Evolutionary conservation across 2,329 filamentous ascomycete genomes (phyloP).

Genomic region (Scytalidium lignicola): DNA sequence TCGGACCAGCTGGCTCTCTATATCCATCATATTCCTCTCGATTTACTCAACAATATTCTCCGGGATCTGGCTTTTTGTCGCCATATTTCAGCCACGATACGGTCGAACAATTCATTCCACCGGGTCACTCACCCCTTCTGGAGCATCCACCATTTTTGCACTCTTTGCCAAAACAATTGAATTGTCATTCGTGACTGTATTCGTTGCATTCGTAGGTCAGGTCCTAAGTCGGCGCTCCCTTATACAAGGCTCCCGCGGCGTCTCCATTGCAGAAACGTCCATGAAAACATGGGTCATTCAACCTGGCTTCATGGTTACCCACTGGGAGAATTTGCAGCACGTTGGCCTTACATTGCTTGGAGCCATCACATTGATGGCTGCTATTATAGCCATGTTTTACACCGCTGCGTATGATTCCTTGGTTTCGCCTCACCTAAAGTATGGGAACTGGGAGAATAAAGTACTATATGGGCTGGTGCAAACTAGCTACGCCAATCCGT

Average conservation of each 20-base stretch:
- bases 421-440: slow-evolving; percentile 66
- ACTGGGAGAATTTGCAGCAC: slow-evolving; percentile 60
- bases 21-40: slow-evolving; percentile 43
- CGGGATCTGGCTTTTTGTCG: slow-evolving; percentile 60
- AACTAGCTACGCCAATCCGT: slow-evolving; percentile 58
- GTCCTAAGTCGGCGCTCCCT: slow-evolving; percentile 66
- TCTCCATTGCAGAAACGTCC: slow-evolving; percentile 70
- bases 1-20: slow-evolving; percentile 40
- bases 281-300: slow-evolving; percentile 74
- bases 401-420: slow-evolving; percentile 72
- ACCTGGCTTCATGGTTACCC: slow-evolving; percentile 67
- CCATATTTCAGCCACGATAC: slow-evolving; percentile 58
- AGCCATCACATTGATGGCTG: slow-evolving; percentile 56
- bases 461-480: slow-evolving; percentile 52
- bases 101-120: slow-evolving; percentile 50
- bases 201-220: slow-evolving; percentile 71
- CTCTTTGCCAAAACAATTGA: slow-evolving; percentile 73
- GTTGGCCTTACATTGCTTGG: slow-evolving; percentile 62
- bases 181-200: slow-evolving; percentile 71
- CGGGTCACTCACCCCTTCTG: slow-evolving; percentile 50
- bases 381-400: slow-evolving; percentile 65
- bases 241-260: slow-evolving; percentile 52
- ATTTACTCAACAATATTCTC: slow-evolving; percentile 61
- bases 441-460: slow-evolving; percentile 44
- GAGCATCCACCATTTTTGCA: slow-evolving; percentile 62